Evolutionary conservation across 441 rosid genomes (phyloP).

Genomic region (Eruca vesicaria): DNA sequence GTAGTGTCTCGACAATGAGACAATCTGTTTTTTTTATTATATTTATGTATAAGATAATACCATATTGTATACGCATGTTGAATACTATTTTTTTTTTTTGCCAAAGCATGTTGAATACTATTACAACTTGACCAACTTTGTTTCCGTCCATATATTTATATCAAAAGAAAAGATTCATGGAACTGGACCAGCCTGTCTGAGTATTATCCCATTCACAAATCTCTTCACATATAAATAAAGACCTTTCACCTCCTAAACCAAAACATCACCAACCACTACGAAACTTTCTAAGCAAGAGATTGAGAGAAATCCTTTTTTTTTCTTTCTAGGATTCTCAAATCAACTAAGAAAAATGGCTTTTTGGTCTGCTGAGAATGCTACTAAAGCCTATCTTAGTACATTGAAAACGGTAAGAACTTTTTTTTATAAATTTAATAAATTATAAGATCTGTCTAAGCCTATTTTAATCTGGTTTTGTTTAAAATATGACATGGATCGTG

Average conservation of each 20-base stretch:
- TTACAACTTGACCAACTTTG: constrained; percentile 30
- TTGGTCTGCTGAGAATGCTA: constrained; percentile 98
- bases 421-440: not conserved
- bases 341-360: constrained; percentile 48
- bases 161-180: constrained; percentile 27
- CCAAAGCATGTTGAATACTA: constrained; percentile 11
- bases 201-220: constrained; percentile 30
- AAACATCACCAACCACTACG: constrained; percentile 18
- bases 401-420: constrained; percentile 63
- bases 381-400: constrained; percentile 83
- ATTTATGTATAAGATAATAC: not conserved
- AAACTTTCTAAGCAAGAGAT: constrained; percentile 6
- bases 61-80: not conserved
- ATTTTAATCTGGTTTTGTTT: not conserved
- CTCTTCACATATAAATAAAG: constrained; percentile 29
- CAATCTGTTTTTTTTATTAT: not conserved
- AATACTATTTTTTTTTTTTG: constrained; percentile 17
- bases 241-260: constrained; percentile 15
- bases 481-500: not conserved
- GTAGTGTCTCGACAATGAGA: constrained; percentile 33
- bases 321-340: not conserved
- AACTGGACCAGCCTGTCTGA: constrained; percentile 40
- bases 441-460: not conserved
- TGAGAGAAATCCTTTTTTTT: constrained; percentile 1
- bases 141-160: not conserved